Evolutionary conservation across 2,329 filamentous ascomycete species (phyloP), one percentile per base, ranked within the genome.

Genomic region (Colletotrichum lini): DNA sequence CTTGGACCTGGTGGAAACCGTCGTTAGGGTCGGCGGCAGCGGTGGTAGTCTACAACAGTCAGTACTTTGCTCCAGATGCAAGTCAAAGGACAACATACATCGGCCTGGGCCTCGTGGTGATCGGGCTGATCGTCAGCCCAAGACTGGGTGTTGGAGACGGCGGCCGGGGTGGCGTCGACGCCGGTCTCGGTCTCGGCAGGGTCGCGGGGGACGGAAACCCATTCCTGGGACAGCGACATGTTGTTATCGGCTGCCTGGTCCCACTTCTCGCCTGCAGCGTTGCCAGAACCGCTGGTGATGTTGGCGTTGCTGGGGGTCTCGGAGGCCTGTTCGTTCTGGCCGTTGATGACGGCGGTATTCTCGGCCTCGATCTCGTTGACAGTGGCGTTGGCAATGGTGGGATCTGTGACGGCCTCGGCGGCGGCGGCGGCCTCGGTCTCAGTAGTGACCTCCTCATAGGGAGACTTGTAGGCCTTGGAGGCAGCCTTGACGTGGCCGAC

Each of bases 101-200:
- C 83, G 40, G 80, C 75, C 47, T 80, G 80, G 66, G 80, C 81
- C 71, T 91, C 89, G 21, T 92, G 89, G 75, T 93, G 89, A 72
- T 96, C 89, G 21, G 92, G 89, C 76, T 93, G 89, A 72, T 96
- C 93, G 77, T 97, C 94, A 35, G 94, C 94, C 94, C 94, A 97
- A 77, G 91, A 94, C 78, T 92, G 90, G 40, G 86, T 85, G 77
- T 87, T 86, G 65, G 83, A 79, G 49, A 84, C 81, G 10, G 84
- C 83, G 8, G 89, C 90, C 57, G 90, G 88, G n/a, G 89, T 90
- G 35, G 90, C 89, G 57, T 86, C 83, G 52, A 90, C 79, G 47
- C 89, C 90, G 47, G 87, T 90, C 73, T 96, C 93, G 6, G 92
- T 92, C 85, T 97, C 94, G 62, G 89, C 84, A 57, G 91, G 88